Conservation (phyloP, 2,329 filamentous ascomycete genomes). For the Didymella exigua region DNA sequence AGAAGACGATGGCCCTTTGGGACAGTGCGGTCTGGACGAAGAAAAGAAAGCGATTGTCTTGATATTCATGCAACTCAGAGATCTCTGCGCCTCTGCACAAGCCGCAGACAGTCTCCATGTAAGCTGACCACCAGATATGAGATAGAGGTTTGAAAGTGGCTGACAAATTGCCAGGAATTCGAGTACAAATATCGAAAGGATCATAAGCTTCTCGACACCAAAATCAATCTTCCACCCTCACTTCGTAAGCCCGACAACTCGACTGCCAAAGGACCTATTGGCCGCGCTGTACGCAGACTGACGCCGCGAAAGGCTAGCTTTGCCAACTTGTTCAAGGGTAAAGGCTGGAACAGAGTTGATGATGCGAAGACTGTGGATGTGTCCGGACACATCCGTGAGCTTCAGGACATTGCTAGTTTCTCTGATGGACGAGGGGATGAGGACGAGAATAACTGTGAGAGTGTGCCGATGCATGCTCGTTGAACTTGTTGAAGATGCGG, state of each 20-base stretch:
- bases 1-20: slow-evolving; percentile 20
- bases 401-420: not conserved
- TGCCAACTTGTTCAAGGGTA: slow-evolving; percentile 43
- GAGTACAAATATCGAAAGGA: slow-evolving; percentile 42
- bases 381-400: slow-evolving; percentile 2
- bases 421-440: not conserved
- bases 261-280: slow-evolving; percentile 32
- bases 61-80: slow-evolving; percentile 41
- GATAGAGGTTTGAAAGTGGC: not conserved
- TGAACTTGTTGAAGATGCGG: not conserved
- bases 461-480: not conserved
- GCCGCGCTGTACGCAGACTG: slow-evolving; percentile 41
- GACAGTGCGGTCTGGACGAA: slow-evolving; percentile 31
- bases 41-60: slow-evolving; percentile 36
- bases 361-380: slow-evolving; percentile 12
- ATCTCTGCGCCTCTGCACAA: slow-evolving; percentile 35
- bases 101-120: slow-evolving; percentile 46
- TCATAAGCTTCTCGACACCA: slow-evolving; percentile 31
- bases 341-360: slow-evolving; percentile 35
- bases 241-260: slow-evolving; percentile 32
- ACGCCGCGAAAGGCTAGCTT: slow-evolving; percentile 45
- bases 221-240: slow-evolving; percentile 22
- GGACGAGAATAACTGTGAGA: not conserved
- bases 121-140: not conserved
- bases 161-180: slow-evolving; percentile 34